Evolutionary conservation across 1,284 basidiomycete genomes (phyloP), one percentile per base, ranked within the genome.

Genomic region (Xanthoconium separans): DNA sequence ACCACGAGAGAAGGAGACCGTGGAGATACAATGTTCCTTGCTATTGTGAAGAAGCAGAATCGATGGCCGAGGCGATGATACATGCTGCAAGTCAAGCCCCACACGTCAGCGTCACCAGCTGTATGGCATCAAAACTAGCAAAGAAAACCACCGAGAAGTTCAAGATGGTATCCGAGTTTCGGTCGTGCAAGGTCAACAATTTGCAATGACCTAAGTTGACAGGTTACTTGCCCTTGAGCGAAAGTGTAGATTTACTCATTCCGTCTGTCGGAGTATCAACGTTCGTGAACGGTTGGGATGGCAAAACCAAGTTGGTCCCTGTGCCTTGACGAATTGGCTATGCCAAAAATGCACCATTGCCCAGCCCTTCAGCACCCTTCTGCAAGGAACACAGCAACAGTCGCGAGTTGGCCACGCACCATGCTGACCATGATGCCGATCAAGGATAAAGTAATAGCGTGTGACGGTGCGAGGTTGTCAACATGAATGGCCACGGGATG

Each of bases 311-410:
- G n/a, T n/a, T n/a, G 12, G 63, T 64, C n/a, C 65, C 62, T 68
- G 65, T 64, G 47, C 62, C 62, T 68, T 43, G 13, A 24, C 31
- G n/a, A 41, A 18, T 42, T 33, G 58, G 61, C 61, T 61, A 61
- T 62, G 56, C 42, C 20, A 37, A 43, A 37, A 43, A 51, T 33
- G 39, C 60, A 29, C 43, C 36, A 39, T 57, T 41, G 44, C 24
- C 60, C 60, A 47, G 43, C 36, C 61, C 30, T 20, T 49, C 47
- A 56, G 48, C 49, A 49, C 37, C 44, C 53, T 48, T 42, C 27
- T 16, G 31, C 16, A 22, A 24, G 18, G 10, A 41, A 22, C 47
- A 56, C 44, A 29, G 44, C 50, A 53, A 20, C 6, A 15, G 57
- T 49, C 47, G 34, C 45, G 53, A 60, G 62, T 60, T 51, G 33